phyloP scores from a whole-genome alignment of 208 protist species.

The Leishmania major region DNA sequence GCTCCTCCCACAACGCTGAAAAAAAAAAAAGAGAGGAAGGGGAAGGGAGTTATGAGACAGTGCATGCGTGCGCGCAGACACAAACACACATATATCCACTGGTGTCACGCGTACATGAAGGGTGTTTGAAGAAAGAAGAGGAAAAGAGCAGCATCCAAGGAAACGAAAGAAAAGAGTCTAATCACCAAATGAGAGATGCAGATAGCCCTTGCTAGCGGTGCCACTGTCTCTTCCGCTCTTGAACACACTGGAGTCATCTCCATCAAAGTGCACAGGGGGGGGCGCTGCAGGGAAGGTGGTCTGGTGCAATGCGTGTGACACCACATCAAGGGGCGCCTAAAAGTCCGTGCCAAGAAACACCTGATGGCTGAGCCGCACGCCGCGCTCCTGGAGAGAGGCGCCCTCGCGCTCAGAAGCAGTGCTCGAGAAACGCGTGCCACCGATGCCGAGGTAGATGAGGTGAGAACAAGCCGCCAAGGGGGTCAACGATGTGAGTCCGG shows the following conservation, averaged over 20 bases:
- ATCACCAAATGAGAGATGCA: background rate
- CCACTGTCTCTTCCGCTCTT: background rate
- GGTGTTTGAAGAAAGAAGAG: background rate
- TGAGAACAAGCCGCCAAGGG: constrained; percentile 18
- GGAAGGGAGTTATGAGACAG: background rate
- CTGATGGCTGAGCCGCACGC: constrained; percentile 32
- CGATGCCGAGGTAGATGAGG: constrained; percentile 24
- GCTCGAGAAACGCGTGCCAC: constrained; percentile 30
- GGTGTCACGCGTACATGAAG: background rate
- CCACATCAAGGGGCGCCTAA: background rate
- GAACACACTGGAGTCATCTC: background rate
- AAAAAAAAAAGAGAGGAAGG: background rate
- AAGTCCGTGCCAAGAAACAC: constrained; percentile 24
- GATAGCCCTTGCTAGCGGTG: background rate
- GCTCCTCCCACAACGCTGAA: background rate
- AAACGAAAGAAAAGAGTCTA: background rate
- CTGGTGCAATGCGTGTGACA: background rate
- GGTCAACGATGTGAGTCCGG: constrained; percentile 12
- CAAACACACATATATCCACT: too few relatives aligned
- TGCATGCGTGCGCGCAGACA: background rate
- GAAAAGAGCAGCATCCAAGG: background rate
- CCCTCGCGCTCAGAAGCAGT: constrained; percentile 10
- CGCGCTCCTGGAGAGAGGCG: constrained; percentile 13
- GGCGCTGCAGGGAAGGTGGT: background rate
- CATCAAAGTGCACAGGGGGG: background rate